These are phyloP conservation scores for Cyclotella cryptica DNA, from an alignment of 108 stramenopile genomes.

Conservation along the genomic window DNA sequence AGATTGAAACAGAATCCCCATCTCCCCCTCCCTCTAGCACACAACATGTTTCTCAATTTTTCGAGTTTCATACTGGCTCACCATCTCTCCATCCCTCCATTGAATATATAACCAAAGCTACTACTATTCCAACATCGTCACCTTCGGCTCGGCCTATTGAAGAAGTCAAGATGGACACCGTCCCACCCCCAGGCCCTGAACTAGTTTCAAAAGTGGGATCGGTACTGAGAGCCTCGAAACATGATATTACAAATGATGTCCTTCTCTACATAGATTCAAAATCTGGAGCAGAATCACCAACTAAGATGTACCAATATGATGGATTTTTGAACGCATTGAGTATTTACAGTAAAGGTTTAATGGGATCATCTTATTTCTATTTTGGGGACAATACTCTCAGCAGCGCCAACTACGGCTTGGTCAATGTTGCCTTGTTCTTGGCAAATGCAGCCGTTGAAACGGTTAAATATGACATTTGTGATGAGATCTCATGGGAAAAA, in stretches of 20 bases:
- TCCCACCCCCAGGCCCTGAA: constrained; percentile 23
- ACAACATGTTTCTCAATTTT: no score
- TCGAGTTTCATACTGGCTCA: neutral
- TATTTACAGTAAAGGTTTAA: constrained; percentile 29
- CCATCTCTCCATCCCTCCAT: constrained; percentile 8
- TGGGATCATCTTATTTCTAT: constrained; percentile 47
- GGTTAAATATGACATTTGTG: constrained; percentile 41
- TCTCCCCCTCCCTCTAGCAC: no score
- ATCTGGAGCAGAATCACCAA: constrained; percentile 25
- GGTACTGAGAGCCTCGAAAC: constrained; percentile 24
- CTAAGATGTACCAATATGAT: constrained; percentile 41
- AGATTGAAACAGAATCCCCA: no score
- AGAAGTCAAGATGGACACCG: neutral
- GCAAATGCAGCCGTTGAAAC: constrained; percentile 47
- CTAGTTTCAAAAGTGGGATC: constrained; percentile 31
- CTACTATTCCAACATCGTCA: neutral
- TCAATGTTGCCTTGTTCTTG: constrained; percentile 48
- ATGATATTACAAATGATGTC: constrained; percentile 26
- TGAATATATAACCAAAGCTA: neutral
- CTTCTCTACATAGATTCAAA: constrained; percentile 22
- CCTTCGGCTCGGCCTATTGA: neutral
- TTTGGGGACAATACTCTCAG: constrained; percentile 30
- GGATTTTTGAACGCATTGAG: constrained; percentile 48
- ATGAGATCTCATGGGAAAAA: constrained; percentile 52
- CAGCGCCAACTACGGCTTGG: constrained; percentile 42